Base-by-base conservation (phyloP, 768 basidiomycete species). In the Chalciporus piperatus region DNA sequence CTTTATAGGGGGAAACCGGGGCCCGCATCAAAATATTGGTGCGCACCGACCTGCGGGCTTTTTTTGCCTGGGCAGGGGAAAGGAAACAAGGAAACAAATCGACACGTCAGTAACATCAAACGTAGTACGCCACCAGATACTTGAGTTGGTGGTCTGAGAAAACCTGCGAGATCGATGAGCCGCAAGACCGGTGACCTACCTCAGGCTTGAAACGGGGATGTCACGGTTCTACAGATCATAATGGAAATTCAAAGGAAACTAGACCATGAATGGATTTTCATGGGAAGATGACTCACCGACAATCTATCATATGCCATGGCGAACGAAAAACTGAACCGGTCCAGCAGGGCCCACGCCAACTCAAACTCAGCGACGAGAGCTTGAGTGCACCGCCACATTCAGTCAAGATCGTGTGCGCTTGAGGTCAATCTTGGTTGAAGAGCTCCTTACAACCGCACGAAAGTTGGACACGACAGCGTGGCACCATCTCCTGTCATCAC, bases 301-400 rank as follows among this genome's bases (percentile, higher is more conserved):
- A 10, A 30, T 6, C 12, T 12, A 30, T 35, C 33, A 16, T 37
- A 10, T 37, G 35, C 30, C 30, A 32, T 32, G 3, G 11, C 8
- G 13, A 32, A 32, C n/a, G 33, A 37, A n/a, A n/a, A 37, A n/a
- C 6, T n/a, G 35, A 37, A 37, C 35, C 35, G n/a, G 35, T 37
- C 35, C 35, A 37, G n/a, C n/a, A n/a, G n/a, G n/a, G n/a, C n/a
- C n/a, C n/a, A n/a, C n/a, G n/a, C n/a, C n/a, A n/a, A n/a, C n/a
- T n/a, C n/a, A n/a, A n/a, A n/a, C n/a, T n/a, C n/a, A n/a, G n/a
- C n/a, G n/a, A n/a, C n/a, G n/a, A n/a, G n/a, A 14, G 10, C 10
- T 16, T 5, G 10, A 22, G 3, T 14, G 16, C 58, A 62, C 55
- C 47, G 62, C 62, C 59, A 60, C 58, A 20, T 12, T 25, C 27